These are phyloP conservation scores for Colletotrichum sp. DNA, from an alignment of 2,329 filamentous ascomycete species.

Conservation along the genomic window DNA sequence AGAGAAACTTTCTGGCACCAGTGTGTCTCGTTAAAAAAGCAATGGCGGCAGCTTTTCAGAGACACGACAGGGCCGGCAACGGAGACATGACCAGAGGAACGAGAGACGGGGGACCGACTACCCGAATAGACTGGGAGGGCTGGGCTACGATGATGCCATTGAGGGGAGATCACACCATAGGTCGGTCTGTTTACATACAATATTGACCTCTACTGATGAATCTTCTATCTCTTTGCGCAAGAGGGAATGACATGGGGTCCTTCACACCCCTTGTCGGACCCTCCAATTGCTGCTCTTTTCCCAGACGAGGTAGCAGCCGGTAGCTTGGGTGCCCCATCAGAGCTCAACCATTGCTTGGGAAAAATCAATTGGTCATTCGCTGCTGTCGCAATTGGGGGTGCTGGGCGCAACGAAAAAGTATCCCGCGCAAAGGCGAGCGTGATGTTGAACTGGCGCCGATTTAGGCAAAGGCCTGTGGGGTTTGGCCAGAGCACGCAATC, in stretches of 20 bases:
- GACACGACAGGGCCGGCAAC: constrained; percentile 5
- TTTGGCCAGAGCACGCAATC: constrained; percentile 37
- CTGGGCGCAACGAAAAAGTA: background rate
- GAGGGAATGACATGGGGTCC: background rate
- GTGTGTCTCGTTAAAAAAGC: background rate
- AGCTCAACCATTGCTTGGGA: background rate
- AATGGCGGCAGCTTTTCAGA: background rate
- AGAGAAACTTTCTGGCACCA: background rate
- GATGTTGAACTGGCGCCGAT: constrained; percentile 15
- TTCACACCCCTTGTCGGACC: background rate
- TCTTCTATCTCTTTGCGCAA: background rate
- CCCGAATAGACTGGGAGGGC: background rate
- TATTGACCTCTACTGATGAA: background rate
- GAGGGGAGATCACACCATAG: constrained; percentile 14
- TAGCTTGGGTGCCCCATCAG: background rate
- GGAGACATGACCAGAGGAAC: background rate
- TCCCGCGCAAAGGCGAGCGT: background rate
- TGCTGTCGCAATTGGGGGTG: background rate
- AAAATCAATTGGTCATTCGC: background rate
- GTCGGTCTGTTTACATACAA: background rate
- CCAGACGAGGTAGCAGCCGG: background rate
- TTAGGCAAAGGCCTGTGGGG: constrained; percentile 32
- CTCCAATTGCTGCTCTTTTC: background rate
- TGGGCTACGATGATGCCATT: constrained; percentile 20
- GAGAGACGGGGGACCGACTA: background rate